phyloP scores from a whole-genome alignment of 345 rosid species.

The Populus deltoides region DNA sequence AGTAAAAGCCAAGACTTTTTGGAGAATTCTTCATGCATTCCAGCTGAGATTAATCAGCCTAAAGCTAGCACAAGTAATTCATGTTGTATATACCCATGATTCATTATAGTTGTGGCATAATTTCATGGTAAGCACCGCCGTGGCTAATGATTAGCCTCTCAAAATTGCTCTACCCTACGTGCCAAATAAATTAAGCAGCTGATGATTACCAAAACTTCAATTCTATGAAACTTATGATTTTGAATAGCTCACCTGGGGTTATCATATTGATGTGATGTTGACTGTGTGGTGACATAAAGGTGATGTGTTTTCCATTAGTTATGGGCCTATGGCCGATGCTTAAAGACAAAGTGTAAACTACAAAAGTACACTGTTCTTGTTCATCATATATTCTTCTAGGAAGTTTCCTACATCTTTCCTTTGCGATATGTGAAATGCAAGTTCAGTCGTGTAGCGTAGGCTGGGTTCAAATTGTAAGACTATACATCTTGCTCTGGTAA shows the following conservation, averaged over 20 bases:
- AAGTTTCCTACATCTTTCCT: constrained; percentile 44
- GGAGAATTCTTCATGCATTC: too few species aligned
- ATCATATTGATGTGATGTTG: constrained; percentile 12
- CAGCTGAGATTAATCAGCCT: too few species aligned
- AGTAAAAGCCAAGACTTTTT: too few species aligned
- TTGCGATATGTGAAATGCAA: background rate
- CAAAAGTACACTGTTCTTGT: constrained; percentile 15
- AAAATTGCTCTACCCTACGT: too few species aligned
- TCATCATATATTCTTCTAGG: constrained; percentile 26
- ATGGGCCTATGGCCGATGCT: background rate
- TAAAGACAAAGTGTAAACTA: constrained; percentile 25
- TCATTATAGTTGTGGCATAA: too few species aligned
- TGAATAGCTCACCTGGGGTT: background rate
- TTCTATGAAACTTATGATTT: background rate
- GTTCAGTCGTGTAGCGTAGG: background rate
- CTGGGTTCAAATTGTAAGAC: background rate
- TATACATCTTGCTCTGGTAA: background rate
- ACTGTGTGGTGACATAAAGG: constrained; percentile 22
- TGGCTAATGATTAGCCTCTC: background rate
- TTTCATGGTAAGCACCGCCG: too few species aligned
- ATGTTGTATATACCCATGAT: too few species aligned
- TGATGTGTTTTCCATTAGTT: constrained; percentile 23
- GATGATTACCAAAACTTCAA: background rate
- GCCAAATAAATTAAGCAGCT: background rate
- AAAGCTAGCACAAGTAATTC: too few species aligned